phyloP scores from a whole-genome alignment of 2,329 filamentous ascomycete species.

The Talaromyces funiculosus region DNA sequence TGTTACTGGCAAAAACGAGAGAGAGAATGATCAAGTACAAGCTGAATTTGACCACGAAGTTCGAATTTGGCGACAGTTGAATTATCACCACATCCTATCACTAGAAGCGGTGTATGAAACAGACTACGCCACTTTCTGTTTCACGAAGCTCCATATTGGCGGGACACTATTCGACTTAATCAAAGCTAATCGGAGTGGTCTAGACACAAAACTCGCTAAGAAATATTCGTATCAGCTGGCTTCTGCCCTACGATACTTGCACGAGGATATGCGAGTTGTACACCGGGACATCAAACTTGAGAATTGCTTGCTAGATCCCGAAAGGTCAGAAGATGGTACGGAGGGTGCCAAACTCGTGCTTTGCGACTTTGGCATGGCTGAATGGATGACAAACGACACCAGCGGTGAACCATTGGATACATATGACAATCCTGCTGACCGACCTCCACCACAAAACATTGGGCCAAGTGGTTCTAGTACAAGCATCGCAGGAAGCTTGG shows the following conservation, averaged over 20 bases:
- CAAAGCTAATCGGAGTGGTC: conserved; percentile 49
- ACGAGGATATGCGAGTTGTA: conserved; percentile 61
- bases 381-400: conserved; percentile 57
- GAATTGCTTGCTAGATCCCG: conserved; percentile 59
- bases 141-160: conserved; percentile 58
- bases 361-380: conserved; percentile 65
- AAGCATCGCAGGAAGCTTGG: conserved; percentile 56
- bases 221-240: conserved; percentile 60
- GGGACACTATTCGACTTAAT: conserved; percentile 61
- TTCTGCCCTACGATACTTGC: conserved; percentile 59
- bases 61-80: conserved; percentile 60
- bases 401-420: conserved; percentile 48
- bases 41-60: conserved; percentile 65
- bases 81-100: conserved; percentile 57
- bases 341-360: conserved; percentile 55
- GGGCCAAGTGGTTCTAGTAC: conserved; percentile 53
- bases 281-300: conserved; percentile 66
- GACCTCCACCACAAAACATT: conserved; percentile 46
- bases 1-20: conserved; percentile 50
- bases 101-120: conserved; percentile 61
- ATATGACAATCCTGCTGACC: conserved; percentile 41
- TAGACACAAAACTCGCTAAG: conserved; percentile 49
- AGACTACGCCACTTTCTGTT: conserved; percentile 63
- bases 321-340: conserved; percentile 41
- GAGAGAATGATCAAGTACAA: conserved; percentile 60